phyloP scores from a whole-genome alignment of 2,329 filamentous ascomycete species.

The Nothomitra cinnamomea region DNA sequence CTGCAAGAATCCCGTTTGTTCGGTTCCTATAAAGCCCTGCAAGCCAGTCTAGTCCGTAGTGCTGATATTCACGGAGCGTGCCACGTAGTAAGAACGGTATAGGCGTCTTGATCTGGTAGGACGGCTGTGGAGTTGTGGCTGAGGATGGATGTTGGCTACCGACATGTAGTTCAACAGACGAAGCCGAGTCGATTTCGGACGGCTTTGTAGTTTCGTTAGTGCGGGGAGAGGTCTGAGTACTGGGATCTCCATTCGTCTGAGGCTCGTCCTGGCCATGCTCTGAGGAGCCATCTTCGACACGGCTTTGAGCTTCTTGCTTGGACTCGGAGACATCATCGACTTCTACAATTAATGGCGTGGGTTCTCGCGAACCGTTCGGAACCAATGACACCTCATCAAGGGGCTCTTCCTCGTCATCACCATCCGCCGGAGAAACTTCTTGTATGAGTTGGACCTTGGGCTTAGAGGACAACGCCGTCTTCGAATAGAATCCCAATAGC shows the following conservation, averaged over 20 bases:
- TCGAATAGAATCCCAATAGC: slow-evolving; percentile 30
- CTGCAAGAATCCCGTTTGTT: slow-evolving; percentile 90
- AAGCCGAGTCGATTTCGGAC: slow-evolving; percentile 27
- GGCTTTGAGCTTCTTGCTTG: not conserved
- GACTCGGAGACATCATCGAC: not conserved
- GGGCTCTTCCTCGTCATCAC: slow-evolving; percentile 21
- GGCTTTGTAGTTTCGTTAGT: slow-evolving; percentile 25
- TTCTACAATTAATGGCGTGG: not conserved
- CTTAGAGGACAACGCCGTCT: slow-evolving; percentile 19
- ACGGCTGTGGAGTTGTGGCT: slow-evolving; percentile 11
- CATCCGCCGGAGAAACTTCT: slow-evolving; percentile 11
- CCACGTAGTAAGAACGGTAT: slow-evolving; percentile 74
- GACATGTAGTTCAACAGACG: slow-evolving; percentile 15
- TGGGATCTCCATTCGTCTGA: slow-evolving; percentile 18
- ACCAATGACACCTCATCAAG: slow-evolving; percentile 1
- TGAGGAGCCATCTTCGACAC: not conserved
- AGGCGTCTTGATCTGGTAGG: slow-evolving; percentile 40
- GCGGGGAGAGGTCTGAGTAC: slow-evolving; percentile 25
- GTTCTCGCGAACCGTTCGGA: not conserved
- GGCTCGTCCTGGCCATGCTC: not conserved
- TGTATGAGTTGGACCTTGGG: slow-evolving; percentile 7
- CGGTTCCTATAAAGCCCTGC: slow-evolving; percentile 80
- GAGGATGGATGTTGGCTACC: slow-evolving; percentile 4
- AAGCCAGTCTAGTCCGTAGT: slow-evolving; percentile 93
- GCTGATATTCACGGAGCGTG: slow-evolving; percentile 85